These are phyloP conservation scores for Fusarium napiforme DNA, from an alignment of 2,329 filamentous ascomycete species.

Conservation along the genomic window DNA sequence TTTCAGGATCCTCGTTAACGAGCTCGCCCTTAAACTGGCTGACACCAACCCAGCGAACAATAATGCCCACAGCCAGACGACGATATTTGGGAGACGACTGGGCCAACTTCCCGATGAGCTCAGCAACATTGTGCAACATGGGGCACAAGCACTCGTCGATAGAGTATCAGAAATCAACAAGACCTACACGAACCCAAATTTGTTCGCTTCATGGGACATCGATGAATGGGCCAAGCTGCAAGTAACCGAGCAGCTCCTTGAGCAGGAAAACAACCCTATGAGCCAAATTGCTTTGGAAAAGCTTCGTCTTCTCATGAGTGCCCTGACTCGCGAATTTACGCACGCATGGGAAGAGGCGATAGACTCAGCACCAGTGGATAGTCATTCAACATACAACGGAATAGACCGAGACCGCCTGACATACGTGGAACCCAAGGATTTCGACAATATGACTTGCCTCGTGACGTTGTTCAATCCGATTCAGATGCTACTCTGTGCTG, in stretches of 20 bases:
- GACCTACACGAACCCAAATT: constrained; percentile 50
- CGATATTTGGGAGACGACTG: constrained; percentile 59
- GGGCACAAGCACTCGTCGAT: constrained; percentile 63
- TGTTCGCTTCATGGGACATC: constrained; percentile 38
- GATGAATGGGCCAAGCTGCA: constrained; percentile 50
- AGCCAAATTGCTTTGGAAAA: constrained; percentile 21
- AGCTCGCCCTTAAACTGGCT: constrained; percentile 64
- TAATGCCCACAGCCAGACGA: constrained; percentile 37
- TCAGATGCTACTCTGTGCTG: constrained; percentile 47
- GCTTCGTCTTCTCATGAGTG: constrained; percentile 39
- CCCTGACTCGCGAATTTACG: constrained; percentile 31
- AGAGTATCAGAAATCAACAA: constrained; percentile 50
- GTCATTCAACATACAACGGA: neutral
- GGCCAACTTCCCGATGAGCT: constrained; percentile 64
- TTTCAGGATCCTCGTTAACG: constrained; percentile 71
- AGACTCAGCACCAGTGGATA: neutral
- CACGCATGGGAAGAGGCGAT: constrained; percentile 24
- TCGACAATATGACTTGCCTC: constrained; percentile 17
- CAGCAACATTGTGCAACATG: constrained; percentile 68
- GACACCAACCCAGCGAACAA: constrained; percentile 13
- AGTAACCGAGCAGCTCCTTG: constrained; percentile 44
- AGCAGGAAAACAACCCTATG: neutral
- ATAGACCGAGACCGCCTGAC: constrained; percentile 52
- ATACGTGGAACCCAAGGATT: constrained; percentile 51
- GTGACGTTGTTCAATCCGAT: constrained; percentile 25